These are phyloP conservation scores for Talaromyces sp. DNA, from an alignment of 2,329 filamentous ascomycete genomes.

Conservation along the genomic window DNA sequence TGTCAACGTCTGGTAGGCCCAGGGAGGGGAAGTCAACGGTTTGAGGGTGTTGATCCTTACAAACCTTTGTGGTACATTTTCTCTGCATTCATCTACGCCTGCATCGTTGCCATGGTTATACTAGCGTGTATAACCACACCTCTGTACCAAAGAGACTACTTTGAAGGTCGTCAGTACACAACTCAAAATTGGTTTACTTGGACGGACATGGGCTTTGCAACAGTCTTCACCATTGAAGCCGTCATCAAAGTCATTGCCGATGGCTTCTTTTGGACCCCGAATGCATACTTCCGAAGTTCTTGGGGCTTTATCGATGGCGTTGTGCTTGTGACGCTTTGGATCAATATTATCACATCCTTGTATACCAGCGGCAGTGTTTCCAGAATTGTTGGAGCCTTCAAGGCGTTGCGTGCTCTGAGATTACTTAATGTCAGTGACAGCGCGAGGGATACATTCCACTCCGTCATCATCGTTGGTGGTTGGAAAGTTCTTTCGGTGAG, in stretches of 20 bases:
- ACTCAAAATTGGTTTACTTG: constrained; percentile 88
- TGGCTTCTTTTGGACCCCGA: constrained; percentile 92
- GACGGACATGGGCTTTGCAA: constrained; percentile 83
- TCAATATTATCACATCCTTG: constrained; percentile 82
- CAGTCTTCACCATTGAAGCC: constrained; percentile 80
- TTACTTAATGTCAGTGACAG: constrained; percentile 95
- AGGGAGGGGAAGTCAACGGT: constrained; percentile 76
- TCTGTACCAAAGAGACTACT: constrained; percentile 86
- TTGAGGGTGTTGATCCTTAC: constrained; percentile 85
- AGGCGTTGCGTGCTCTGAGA: constrained; percentile 84
- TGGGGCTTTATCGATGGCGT: constrained; percentile 96
- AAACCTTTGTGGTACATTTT: constrained; percentile 88
- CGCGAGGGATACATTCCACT: constrained; percentile 92
- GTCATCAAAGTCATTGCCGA: constrained; percentile 91
- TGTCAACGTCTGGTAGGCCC: constrained; percentile 91
- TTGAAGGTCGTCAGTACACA: constrained; percentile 54
- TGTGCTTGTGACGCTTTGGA: constrained; percentile 89
- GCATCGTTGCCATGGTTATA: constrained; percentile 96
- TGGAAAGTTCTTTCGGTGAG: constrained; percentile 85
- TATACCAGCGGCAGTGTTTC: constrained; percentile 78
- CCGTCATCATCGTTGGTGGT: constrained; percentile 85
- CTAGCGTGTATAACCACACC: constrained; percentile 92
- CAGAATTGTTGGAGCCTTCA: constrained; percentile 90
- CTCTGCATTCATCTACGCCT: constrained; percentile 87
- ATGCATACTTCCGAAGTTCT: constrained; percentile 91